Evolutionary conservation across 768 basidiomycete species (phyloP).

Genomic region (Epithele typhae): DNA sequence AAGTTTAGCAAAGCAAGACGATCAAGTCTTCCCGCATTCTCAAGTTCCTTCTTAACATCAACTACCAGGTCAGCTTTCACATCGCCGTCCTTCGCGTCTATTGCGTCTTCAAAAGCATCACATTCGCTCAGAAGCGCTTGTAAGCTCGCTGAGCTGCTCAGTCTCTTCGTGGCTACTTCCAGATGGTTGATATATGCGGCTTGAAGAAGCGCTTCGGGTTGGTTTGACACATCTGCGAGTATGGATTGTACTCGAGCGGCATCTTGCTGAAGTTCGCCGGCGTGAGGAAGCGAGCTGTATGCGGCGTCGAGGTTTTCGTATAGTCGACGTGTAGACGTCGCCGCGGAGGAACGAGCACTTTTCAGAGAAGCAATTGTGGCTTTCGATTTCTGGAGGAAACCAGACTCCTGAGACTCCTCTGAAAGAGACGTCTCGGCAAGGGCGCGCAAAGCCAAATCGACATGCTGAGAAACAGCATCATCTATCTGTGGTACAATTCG

Average conservation of each 20-base stretch:
- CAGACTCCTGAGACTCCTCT: neutral
- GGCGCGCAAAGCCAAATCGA: neutral
- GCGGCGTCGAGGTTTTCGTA: slow-evolving; percentile 4
- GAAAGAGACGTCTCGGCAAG: neutral
- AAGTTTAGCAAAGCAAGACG: slow-evolving; percentile 24
- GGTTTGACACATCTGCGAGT: neutral
- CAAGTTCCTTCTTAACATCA: slow-evolving; percentile 24
- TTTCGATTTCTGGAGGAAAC: too few relatives aligned
- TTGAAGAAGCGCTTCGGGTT: neutral
- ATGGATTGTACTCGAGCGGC: neutral
- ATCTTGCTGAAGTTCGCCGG: slow-evolving; percentile 3
- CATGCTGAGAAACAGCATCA: neutral
- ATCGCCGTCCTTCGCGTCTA: neutral
- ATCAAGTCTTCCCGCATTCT: slow-evolving; percentile 30
- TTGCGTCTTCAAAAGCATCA: neutral
- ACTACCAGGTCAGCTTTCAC: neutral
- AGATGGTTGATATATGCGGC: slow-evolving; percentile 7
- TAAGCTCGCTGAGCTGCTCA: too few relatives aligned
- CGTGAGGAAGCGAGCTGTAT: neutral
- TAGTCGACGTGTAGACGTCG: slow-evolving; percentile 6
- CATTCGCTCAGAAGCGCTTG: too few relatives aligned
- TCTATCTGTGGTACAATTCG: neutral
- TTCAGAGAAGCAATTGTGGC: neutral
- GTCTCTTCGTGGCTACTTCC: neutral
- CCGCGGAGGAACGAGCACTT: neutral